phyloP scores from a whole-genome alignment of 768 basidiomycete genomes.

The Austroboletus eburneus region DNA sequence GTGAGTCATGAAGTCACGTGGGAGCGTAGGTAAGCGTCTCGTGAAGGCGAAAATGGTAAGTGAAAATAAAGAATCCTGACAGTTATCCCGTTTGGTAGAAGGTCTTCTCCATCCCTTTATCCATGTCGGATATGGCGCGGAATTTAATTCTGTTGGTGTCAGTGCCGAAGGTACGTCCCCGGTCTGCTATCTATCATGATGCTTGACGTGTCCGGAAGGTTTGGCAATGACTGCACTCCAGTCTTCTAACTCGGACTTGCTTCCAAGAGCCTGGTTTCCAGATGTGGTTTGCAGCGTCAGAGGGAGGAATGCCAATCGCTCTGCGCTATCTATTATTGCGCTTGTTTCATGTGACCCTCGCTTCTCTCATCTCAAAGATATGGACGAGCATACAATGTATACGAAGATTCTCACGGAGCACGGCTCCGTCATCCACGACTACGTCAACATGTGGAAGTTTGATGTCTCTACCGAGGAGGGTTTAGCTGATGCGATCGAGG shows the following conservation, averaged over 20 bases:
- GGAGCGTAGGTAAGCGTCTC: too few relatives aligned
- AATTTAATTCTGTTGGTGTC: constrained; percentile 57
- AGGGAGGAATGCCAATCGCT: constrained; percentile 13
- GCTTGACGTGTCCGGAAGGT: constrained; percentile 36
- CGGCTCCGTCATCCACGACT: constrained; percentile 36
- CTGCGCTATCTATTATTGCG: constrained; percentile 47
- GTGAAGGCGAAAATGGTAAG: too few relatives aligned
- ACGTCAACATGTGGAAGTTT: constrained; percentile 45
- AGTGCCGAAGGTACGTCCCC: constrained; percentile 52
- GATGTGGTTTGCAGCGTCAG: constrained; percentile 14
- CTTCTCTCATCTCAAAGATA: constrained; percentile 22
- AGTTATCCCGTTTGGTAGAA: constrained; percentile 47
- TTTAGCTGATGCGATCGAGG: constrained; percentile 53
- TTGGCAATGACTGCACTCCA: constrained; percentile 48
- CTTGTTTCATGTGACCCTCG: constrained; percentile 49
- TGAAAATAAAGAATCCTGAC: too few relatives aligned
- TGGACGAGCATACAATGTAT: constrained; percentile 31
- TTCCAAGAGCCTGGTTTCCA: constrained; percentile 22
- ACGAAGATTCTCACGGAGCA: constrained; percentile 27
- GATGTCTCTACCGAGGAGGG: constrained; percentile 34
- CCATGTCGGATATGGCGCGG: constrained; percentile 57
- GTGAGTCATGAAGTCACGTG: too few relatives aligned
- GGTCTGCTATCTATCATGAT: constrained; percentile 35
- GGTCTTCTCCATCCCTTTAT: constrained; percentile 65
- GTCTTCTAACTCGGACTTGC: constrained; percentile 9